Evolutionary conservation across 2,329 filamentous ascomycete genomes (phyloP), one percentile per base, ranked within the genome.

Genomic region (Claviceps purpurea): DNA sequence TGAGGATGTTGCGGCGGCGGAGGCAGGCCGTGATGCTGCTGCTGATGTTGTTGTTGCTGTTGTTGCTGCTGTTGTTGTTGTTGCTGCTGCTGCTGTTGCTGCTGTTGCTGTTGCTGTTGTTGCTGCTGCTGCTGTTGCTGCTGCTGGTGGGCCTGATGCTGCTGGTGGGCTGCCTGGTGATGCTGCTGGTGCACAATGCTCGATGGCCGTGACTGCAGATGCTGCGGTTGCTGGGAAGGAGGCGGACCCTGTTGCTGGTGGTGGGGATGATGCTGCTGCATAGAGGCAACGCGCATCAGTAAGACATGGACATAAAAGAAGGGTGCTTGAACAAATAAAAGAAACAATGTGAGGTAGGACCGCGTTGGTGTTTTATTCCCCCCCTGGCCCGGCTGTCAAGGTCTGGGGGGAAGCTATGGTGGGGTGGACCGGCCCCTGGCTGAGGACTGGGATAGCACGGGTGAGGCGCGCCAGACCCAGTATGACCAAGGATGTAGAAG

Each of bases 241-340:
- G 81, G 79, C 70, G 83, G 81, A 78, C 83, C 84, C 75, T 86
- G 81, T 70, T 81, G 81, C 67, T 80, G 72, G 68, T 84, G 79
- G 74, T 85, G 82, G 72, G 81, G 77, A 74, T 86, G 84, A 78
- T 87, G 84, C 83, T 88, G 80, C 76, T 26, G 42, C 42, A 79
- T 77, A 74, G 72, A 76, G 71, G 74, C 73, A 69, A 77, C 68
- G 71, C 73, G 71, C 72, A 77, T 80, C 76, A 79, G 77, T 78
- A 66, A 67, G 60, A 61, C 62, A 62, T 66, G 60, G 63, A 66
- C 64, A 63, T 59, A 62, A 57, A 62, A 58, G 59, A 65, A 44
- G 42, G 42, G 66, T 56, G 68, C 62, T 62, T 65, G 61, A 62
- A 56, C 56, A 56, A 61, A 57, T 57, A 61, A 67, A 65, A 61